Conservation (phyloP, 306 rosid species). For the Ceratonia siliqua region DNA sequence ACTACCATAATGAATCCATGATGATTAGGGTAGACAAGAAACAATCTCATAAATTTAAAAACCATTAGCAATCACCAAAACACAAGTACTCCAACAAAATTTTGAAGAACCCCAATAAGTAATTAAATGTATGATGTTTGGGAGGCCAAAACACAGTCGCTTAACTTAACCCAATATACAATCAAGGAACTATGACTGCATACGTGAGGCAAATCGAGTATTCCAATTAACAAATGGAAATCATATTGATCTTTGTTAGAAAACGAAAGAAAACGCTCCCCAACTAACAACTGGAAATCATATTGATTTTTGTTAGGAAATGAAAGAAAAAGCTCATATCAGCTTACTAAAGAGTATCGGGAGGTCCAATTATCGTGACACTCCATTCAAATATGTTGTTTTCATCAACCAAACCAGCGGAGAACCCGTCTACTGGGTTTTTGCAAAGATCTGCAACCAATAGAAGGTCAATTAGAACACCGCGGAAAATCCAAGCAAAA, state of each 20-base stretch:
- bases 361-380: slow-evolving; percentile 97
- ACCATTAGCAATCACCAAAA: background rate
- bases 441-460: slow-evolving; percentile 84
- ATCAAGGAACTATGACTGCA: slow-evolving; percentile 2
- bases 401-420: slow-evolving; percentile 95
- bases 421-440: slow-evolving; percentile 91
- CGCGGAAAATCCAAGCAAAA: slow-evolving; percentile 38
- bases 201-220: slow-evolving; percentile 21
- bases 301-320: background rate
- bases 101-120: background rate
- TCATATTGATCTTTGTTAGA: background rate
- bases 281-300: slow-evolving; percentile 19
- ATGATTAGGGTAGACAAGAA: slow-evolving; percentile 4
- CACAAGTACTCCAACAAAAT: background rate
- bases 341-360: slow-evolving; percentile 93
- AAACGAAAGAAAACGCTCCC: background rate
- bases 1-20: background rate
- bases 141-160: slow-evolving; percentile 14
- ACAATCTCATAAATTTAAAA: background rate
- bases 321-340: background rate
- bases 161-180: slow-evolving; percentile 11
- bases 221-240: slow-evolving; percentile 13
- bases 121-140: slow-evolving; percentile 8
- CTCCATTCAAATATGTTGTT: slow-evolving; percentile 95
- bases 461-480: slow-evolving; percentile 12